Evolutionary conservation across 2,329 filamentous ascomycete species (phyloP), one percentile per base, ranked within the genome.

Genomic region (Ascochyta pisi): DNA sequence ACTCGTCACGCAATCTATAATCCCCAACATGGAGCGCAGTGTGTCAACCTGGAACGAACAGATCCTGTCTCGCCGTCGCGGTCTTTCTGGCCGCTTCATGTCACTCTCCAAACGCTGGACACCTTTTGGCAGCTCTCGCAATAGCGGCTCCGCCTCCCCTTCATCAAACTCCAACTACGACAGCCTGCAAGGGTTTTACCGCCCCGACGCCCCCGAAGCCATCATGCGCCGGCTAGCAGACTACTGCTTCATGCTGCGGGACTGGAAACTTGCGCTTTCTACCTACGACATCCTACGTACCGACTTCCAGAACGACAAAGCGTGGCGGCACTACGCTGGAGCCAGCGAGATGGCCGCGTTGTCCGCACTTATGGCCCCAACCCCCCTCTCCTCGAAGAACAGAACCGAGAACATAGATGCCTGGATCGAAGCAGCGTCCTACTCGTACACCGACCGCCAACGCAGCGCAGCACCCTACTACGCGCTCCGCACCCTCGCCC

Each of bases 31-130:
- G 96, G 95, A 99, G 77, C 89, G 94, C 52, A 88, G 90, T 62
- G 86, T 96, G 10, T 89, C 92, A 6, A 83, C 92, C 5, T 99
- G 95, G 96, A 99, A 99, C 70, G 95, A 99, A 68, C 94, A 98
- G 75, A 90, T 98, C 24, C 93, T 94, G 15, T 97, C 96, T 12
- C 86, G 91, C 55, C 84, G 96, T 54, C 88, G 92, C 69, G 96
- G 96, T 13, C 83, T 99, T 43, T 90, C 90, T 51, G 96, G 96
- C 10, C 87, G 92, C n/a, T 94, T 99, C 75, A 92, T 96, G 82
- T 96, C 90, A 9, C 82, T 99, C 53, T 96, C 93, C 0, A 93
- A 95, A 69, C 89, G 92, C 64, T 98, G 92, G 87, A 86, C 90
- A 7, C 87, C 88, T 1, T 96, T 98, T 67, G 91, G 92, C 29